These are phyloP conservation scores for Coemansia sp. DNA, from an alignment of 192 early-diverging fungal species.

Conservation along the genomic window DNA sequence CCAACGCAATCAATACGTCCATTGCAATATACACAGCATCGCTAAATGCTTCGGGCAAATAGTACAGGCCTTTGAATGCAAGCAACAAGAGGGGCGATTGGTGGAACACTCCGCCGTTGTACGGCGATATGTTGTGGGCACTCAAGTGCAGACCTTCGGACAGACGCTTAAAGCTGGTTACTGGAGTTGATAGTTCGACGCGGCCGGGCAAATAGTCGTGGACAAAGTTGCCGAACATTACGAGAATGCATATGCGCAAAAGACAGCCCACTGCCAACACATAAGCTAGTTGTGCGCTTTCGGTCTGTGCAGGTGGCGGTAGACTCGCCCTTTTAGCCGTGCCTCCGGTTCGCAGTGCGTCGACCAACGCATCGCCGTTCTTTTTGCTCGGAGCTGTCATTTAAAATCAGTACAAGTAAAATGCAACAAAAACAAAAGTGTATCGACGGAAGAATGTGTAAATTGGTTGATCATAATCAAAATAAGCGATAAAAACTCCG, in stretches of 20 bases:
- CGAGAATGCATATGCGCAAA: slow-evolving; percentile 48
- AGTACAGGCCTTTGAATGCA: slow-evolving; percentile 63
- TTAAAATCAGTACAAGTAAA: neutral
- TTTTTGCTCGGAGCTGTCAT: neutral
- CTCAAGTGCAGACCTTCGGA: slow-evolving; percentile 83
- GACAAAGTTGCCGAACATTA: slow-evolving; percentile 39
- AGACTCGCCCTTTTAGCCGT: neutral
- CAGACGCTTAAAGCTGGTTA: slow-evolving; percentile 83
- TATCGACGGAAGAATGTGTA: too few relatives aligned
- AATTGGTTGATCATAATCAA: neutral
- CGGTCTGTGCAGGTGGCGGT: slow-evolving; percentile 1
- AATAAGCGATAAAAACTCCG: neutral
- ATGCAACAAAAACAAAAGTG: neutral
- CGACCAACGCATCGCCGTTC: slow-evolving; percentile 2
- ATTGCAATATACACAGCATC: slow-evolving; percentile 56
- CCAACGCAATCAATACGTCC: slow-evolving; percentile 66
- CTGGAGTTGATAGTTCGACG: slow-evolving; percentile 82
- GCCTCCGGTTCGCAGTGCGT: neutral
- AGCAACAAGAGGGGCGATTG: slow-evolving; percentile 82
- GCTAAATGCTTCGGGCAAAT: slow-evolving; percentile 55
- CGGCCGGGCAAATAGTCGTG: slow-evolving; percentile 51
- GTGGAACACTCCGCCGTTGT: slow-evolving; percentile 86
- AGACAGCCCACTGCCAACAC: slow-evolving; percentile 18
- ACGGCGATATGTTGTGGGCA: slow-evolving; percentile 71
- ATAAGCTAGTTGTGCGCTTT: slow-evolving; percentile 17